Evolutionary conservation across 2,329 filamentous ascomycete genomes (phyloP), one percentile per base, ranked within the genome.

Genomic region (Microcyclospora tardicrescens): DNA sequence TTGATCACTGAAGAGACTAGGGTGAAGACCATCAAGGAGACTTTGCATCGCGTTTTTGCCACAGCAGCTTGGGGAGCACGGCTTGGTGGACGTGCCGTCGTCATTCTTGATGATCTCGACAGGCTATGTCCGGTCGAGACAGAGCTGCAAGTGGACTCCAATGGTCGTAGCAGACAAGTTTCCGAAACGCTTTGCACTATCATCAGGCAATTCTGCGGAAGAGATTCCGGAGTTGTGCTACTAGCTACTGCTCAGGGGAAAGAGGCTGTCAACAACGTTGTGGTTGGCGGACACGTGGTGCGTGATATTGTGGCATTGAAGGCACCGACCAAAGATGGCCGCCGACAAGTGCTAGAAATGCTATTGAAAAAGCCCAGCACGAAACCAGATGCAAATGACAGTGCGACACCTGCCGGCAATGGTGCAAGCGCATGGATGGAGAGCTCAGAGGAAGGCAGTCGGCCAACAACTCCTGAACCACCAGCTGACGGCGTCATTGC

Each of bases 171-270:
- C 57, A 77, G 86, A 28, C 87, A 96, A 52, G 77, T 95, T 41
- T 94, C 87, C 56, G 91, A 98, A 60, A 77, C 85, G 1, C 72
- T 98, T 5, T 82, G 84, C 55, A 77, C 81, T 1, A 78, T 91
- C 47, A 83, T 89, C 1, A 75, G 79, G 40, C 82, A 95, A 54
- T 87, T 89, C 57, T 94, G 87, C 57, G 77, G 75, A 1, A 72
- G 76, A 44, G 79, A 84, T 43, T 85, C 80, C 44, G 79, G 81
- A 2, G 82, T 98, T 11, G 84, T 94, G 4, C 63, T 98, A 37
- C 69, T 98, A 9, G 87, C 85, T 3, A 96, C 89, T 14, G 86
- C 89, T 0, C 86, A 94, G 59, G 80, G 81, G 13, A 98, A 98
- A 56, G 91, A 98, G 47, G 80, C 84, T 0, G 65, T 98, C 36